Base-by-base conservation (phyloP, 805 yeast species). In the Nakazawaea holstii region DNA sequence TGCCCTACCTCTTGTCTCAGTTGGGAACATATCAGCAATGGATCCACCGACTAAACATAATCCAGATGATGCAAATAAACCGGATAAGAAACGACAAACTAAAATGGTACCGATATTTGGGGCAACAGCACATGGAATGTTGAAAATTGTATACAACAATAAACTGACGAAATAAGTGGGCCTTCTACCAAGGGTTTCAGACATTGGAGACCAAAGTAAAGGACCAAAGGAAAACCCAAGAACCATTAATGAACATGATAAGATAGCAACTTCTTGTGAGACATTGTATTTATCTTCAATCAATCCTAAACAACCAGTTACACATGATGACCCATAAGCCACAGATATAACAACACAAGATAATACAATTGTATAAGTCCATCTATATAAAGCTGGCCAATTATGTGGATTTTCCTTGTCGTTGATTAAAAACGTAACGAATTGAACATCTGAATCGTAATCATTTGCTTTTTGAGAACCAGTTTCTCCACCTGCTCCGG, bases 351-450 rank as follows among this genome's bases (percentile, higher is more conserved):
- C 97, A 52, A 87, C 73, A 30, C 79, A 54, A 1, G 96, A 81
- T 24, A 87, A 69, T 8, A 82, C 53, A 29, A 84, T 60, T 0
- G 97, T 89, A 60, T 84, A 87, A 1, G 63, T 3, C 87, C 91
- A 82, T 60, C 80, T 78, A 20, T 62, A 46, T 53, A 56, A 54
- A 30, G 68, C 46, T 26, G 76, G 67, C 97, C 97, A 90, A 64
- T 90, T 90, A 59, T 82, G 84, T 28, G 97, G 97, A 65, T 91
- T 91, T 56, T 80, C 92, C 0, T 95, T 95, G 62, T 91, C 98
- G 52, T 79, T 76, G 15, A 81, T 69, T 6, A 72, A 68, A 62
- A 89, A 90, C 0, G 96, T 90, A 48, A 91, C 97, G 60, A 88
- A 87, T 61, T 87, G 92, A 49, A 84, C 75, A 43, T 82, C 88